Conservation (phyloP, 176 grass and related monocot genomes). For the Coix lacrymajobi region DNA sequence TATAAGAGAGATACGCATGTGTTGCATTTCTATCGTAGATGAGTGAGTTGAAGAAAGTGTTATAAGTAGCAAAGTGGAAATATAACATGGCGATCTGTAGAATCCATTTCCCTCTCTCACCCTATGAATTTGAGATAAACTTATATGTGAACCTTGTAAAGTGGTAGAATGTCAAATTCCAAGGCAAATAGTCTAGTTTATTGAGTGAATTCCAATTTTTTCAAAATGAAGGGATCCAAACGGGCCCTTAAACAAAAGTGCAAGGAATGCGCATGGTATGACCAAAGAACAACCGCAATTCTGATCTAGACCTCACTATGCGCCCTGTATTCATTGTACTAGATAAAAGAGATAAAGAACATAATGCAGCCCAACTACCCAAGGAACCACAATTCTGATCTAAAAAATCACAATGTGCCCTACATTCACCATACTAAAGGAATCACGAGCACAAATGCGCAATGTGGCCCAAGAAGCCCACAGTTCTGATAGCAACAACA, state of each 20-base stretch:
- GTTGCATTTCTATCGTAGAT: too few species aligned
- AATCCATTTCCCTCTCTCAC: too few species aligned
- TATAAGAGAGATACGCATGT: too few species aligned
- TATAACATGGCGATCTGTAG: too few species aligned
- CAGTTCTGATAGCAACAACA: conserved; percentile 5
- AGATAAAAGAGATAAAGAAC: neutral
- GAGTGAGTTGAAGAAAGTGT: too few species aligned
- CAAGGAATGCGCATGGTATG: neutral
- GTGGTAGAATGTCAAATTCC: too few species aligned
- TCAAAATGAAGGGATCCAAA: too few species aligned
- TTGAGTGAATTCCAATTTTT: too few species aligned
- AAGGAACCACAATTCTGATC: neutral
- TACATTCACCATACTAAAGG: neutral
- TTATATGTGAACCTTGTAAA: too few species aligned
- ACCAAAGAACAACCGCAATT: neutral
- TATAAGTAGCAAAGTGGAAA: too few species aligned
- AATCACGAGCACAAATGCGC: neutral
- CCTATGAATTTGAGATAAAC: too few species aligned
- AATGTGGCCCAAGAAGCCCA: neutral
- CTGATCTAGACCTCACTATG: conserved; percentile 1
- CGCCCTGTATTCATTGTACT: neutral
- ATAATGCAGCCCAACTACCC: neutral
- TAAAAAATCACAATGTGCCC: neutral
- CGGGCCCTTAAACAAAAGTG: neutral
- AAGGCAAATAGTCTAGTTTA: too few species aligned